Conservation (phyloP, 2,329 filamentous ascomycete genomes). For the Huntiella decipiens region DNA sequence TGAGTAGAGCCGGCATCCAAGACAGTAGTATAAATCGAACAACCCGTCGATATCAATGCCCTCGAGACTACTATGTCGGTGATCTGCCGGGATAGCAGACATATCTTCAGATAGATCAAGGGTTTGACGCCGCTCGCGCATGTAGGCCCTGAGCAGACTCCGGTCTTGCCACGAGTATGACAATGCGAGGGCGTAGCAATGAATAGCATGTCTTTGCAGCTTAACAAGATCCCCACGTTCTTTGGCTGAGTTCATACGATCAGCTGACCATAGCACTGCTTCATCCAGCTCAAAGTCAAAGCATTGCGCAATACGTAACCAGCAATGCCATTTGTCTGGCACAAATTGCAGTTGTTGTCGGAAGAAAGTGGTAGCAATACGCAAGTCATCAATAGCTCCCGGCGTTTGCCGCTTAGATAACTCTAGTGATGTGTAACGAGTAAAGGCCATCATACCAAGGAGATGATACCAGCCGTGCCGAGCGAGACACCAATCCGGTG, state of each 20-base stretch:
- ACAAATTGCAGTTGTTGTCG: constrained; percentile 69
- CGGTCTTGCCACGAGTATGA: constrained; percentile 30
- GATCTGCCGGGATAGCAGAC: neutral
- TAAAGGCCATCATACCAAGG: constrained; percentile 70
- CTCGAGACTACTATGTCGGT: neutral
- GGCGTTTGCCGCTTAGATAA: constrained; percentile 57
- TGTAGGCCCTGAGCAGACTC: constrained; percentile 5
- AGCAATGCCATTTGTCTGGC: constrained; percentile 69
- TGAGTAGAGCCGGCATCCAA: constrained; percentile 42
- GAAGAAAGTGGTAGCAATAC: constrained; percentile 63
- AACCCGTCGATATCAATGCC: constrained; percentile 15
- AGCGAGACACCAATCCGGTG: constrained; percentile 48
- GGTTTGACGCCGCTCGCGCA: neutral
- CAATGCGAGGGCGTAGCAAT: constrained; percentile 50
- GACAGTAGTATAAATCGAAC: constrained; percentile 40
- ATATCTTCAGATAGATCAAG: neutral
- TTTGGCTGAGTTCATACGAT: constrained; percentile 62
- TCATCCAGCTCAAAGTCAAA: constrained; percentile 81
- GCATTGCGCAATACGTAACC: constrained; percentile 74
- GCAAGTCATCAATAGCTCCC: constrained; percentile 64
- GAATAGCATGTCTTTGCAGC: constrained; percentile 62
- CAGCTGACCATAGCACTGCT: constrained; percentile 69
- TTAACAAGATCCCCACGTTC: constrained; percentile 54
- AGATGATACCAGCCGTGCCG: constrained; percentile 83
- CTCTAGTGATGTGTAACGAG: constrained; percentile 57